Evolutionary conservation across 23 red algal species (phyloP), one percentile per base, ranked within the genome.

Genomic region (Cyanidium caldarium): DNA sequence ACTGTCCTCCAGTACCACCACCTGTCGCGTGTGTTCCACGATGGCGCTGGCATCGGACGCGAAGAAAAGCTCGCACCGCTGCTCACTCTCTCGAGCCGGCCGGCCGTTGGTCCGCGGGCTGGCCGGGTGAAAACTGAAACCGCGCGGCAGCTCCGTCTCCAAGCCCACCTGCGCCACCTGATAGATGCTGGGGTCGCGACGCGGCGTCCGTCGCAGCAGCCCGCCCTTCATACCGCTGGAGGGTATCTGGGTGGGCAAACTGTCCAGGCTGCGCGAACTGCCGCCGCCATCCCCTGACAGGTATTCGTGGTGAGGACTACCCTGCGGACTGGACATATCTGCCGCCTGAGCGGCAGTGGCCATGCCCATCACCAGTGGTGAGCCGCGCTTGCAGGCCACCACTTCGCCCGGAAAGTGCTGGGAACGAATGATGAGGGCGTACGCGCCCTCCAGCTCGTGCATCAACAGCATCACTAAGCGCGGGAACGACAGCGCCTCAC

Each of bases 1-100:
- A 77, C 84, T 83, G 58, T 96, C 91, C 67, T 96, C 91, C 19
- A 86, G 68, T 65, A 87, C 86, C 17, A 96, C 72, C 13, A 96
- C 91, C 42, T 88, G 75, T 80, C 86, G 80, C 0, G 91, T 96
- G 43, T 88, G 91, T 77, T 96, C 91, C 0, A 88, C 72, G 43
- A 96, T 72, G 3, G 91, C 91, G 44, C 72, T 81, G n/a, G 80
- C 84, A 56, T 96, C 91, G 12, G 91, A 96, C 26, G 83, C 76
- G 56, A 96, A 86, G 29, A 87, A 88, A 38, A 78, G 84, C 78
- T 94, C 74, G 0, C 40, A 65, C 2, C n/a, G n/a, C n/a, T n/a
- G n/a, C n/a, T n/a, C n/a, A n/a, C n/a, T n/a, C n/a, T 66, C 40
- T 1, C 40, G 1, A 66, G 58, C 58, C 25, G 1, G 35, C 2